These are phyloP conservation scores for Astrephomene gubernaculifera DNA, from an alignment of 139 green algal genomes.

Conservation along the genomic window DNA sequence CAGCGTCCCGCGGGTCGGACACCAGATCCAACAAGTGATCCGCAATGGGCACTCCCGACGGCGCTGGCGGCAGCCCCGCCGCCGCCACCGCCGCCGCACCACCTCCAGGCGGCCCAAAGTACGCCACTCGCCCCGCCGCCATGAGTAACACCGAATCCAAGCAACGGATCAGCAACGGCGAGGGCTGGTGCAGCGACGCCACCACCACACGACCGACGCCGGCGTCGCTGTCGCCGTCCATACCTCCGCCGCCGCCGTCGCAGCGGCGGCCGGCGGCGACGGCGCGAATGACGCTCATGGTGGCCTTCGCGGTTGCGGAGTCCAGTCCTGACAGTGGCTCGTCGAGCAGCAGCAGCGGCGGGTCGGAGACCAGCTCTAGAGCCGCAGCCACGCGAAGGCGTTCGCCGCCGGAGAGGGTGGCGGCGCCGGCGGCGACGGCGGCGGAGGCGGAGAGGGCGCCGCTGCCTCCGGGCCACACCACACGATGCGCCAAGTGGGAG, in stretches of 20 bases:
- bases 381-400: slow-evolving; percentile 76
- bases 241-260: neutral
- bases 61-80: slow-evolving; percentile 46
- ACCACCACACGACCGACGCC: slow-evolving; percentile 72
- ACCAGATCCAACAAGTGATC: slow-evolving; percentile 64
- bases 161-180: slow-evolving; percentile 68
- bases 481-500: slow-evolving; percentile 21
- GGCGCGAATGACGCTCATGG: slow-evolving; percentile 41
- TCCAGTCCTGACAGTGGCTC: slow-evolving; percentile 68
- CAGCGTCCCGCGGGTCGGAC: neutral
- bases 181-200: slow-evolving; percentile 85
- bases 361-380: slow-evolving; percentile 82
- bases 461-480: slow-evolving; percentile 9
- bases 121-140: slow-evolving; percentile 68
- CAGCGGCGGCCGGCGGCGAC: slow-evolving; percentile 19
- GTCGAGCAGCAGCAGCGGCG: slow-evolving; percentile 65
- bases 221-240: neutral
- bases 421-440: slow-evolving; percentile 53
- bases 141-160: slow-evolving; percentile 69
- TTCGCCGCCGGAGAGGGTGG: slow-evolving; percentile 63
- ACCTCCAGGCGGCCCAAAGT: slow-evolving; percentile 54
- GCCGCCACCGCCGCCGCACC: slow-evolving; percentile 50
- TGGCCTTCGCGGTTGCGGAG: slow-evolving; percentile 23
- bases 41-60: slow-evolving; percentile 46
- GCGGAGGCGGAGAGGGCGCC: neutral